Base-by-base conservation (phyloP, 1,139 yeast species). In the Nakaseomyces kungkrabaensis region DNA sequence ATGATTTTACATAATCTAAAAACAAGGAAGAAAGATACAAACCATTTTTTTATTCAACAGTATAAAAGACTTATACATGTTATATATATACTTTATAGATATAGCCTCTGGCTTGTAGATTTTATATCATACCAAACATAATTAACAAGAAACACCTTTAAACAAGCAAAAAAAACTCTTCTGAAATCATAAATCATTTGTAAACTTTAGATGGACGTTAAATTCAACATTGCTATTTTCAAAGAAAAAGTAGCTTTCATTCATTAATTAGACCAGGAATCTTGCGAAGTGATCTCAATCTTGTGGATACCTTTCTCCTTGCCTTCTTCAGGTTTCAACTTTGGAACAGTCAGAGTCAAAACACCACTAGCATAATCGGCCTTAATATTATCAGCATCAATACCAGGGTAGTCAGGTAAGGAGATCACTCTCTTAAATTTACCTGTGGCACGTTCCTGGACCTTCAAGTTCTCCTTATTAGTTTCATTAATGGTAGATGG, bases 341-440 rank as follows among this genome's bases (percentile, higher is more conserved):
- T 72, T 53, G 75, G 75, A 48, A 72, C 63, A 11, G 56, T 59
- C 52, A 73, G 58, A 29, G 65, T 62, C 55, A 73, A 60, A 29
- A 73, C 67, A 54, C 77, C 77, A 48, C 70, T 64, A 17, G 65
- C 60, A 54, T 69, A 70, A 45, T 57, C 66, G 13, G 75, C 76
- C 52, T 60, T 64, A 53, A 73, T 72, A 44, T 68, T 65, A 4
- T 66, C 70, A 31, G 71, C 73, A 54, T 72, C 74, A 41, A 73
- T 52, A 45, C 67, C 67, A 9, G 68, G 66, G 10, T 58, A 51
- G 3, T 59, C 56, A 40, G 77, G 76, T 41, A 73, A 60, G 3
- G 65, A 61, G 48, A 73, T 57, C n/a, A 61, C 62, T 55, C 76
- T 66, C 56, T 68, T 70, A 56, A 73, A 73, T 43, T 61, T 66